Percentiles rank a stretch among this genome's conserved stretches.
Evolutionary conservation across 768 basidiomycete genomes (phyloP).

Genomic region (Asterophora lycoperdoides): DNA sequence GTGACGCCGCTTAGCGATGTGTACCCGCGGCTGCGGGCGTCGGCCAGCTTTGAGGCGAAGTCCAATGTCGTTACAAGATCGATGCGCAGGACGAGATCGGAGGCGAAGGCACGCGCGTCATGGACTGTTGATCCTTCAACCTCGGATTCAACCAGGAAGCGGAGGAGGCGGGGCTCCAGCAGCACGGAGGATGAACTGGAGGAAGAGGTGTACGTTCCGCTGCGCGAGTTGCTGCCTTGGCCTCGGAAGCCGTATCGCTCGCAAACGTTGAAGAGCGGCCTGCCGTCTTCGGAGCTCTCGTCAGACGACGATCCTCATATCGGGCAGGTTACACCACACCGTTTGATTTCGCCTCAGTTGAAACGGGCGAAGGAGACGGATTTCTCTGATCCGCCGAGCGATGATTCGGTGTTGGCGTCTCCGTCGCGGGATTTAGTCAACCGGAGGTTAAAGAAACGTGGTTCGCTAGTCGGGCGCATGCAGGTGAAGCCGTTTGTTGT

Average conservation of each 20-base stretch:
- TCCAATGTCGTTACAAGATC: neutral
- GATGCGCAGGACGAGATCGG: constrained; percentile 4
- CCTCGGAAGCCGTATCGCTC: neutral
- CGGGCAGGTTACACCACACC: constrained; percentile 68
- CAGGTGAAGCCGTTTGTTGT: constrained; percentile 11
- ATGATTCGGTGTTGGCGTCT: constrained; percentile 39
- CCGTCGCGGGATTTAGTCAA: constrained; percentile 43
- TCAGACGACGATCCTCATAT: constrained; percentile 64
- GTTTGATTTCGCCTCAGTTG: constrained; percentile 57
- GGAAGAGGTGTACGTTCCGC: neutral
- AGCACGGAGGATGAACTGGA: neutral
- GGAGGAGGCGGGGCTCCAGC: constrained; percentile 8
- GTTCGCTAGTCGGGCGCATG: constrained; percentile 14
- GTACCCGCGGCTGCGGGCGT: constrained; percentile 9
- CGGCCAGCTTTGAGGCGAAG: constrained; percentile 6
- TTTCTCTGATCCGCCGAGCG: constrained; percentile 39
- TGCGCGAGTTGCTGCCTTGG: constrained; percentile 1
- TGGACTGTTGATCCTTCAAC: neutral
- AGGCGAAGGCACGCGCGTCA: neutral
- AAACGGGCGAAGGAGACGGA: constrained; percentile 31
- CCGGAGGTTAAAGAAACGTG: constrained; percentile 35
- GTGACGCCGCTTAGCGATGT: constrained; percentile 14
- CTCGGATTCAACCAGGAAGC: constrained; percentile 5
- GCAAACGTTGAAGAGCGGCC: constrained; percentile 3
- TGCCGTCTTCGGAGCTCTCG: constrained; percentile 31